Conservation (phyloP, 2,329 filamentous ascomycete genomes). For the Monilinia fructicola region DNA sequence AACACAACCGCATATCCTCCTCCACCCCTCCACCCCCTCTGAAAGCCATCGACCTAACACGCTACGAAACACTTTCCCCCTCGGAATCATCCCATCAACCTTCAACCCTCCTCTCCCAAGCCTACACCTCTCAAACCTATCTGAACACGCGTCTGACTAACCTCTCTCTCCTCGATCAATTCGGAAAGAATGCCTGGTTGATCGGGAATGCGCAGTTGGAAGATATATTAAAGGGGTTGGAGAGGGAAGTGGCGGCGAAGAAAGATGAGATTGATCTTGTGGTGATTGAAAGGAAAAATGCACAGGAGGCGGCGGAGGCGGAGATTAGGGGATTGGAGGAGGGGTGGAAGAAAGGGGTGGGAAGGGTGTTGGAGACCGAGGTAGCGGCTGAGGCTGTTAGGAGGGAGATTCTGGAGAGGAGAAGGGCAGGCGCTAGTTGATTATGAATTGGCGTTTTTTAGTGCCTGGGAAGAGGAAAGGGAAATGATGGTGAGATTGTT, state of each 20-base stretch:
- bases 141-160: slow-evolving; percentile 44
- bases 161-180: slow-evolving; percentile 35
- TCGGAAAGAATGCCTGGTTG: slow-evolving; percentile 88
- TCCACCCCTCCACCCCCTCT: slow-evolving; percentile 47
- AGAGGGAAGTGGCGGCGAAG: slow-evolving; percentile 69
- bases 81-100: slow-evolving; percentile 53
- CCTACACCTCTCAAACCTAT: slow-evolving; percentile 59
- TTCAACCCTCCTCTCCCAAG: slow-evolving; percentile 45
- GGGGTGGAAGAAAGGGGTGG: slow-evolving; percentile 76
- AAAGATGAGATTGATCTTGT: slow-evolving; percentile 71
- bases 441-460: not conserved
- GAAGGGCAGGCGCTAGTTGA: slow-evolving; percentile 45
- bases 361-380: slow-evolving; percentile 81
- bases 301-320: slow-evolving; percentile 68
- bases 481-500: too few species aligned
- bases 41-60: slow-evolving; percentile 67
- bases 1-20: slow-evolving; percentile 48
- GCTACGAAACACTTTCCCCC: slow-evolving; percentile 68
- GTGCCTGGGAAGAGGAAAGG: not conserved
- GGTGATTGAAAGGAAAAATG: slow-evolving; percentile 65
- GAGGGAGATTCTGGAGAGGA: slow-evolving; percentile 63
- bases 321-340: slow-evolving; percentile 76
- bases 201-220: slow-evolving; percentile 80
- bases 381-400: slow-evolving; percentile 74
- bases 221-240: slow-evolving; percentile 64